These are phyloP conservation scores for Kodamaea leandrae DNA, from an alignment of 805 yeast species.

Conservation along the genomic window DNA sequence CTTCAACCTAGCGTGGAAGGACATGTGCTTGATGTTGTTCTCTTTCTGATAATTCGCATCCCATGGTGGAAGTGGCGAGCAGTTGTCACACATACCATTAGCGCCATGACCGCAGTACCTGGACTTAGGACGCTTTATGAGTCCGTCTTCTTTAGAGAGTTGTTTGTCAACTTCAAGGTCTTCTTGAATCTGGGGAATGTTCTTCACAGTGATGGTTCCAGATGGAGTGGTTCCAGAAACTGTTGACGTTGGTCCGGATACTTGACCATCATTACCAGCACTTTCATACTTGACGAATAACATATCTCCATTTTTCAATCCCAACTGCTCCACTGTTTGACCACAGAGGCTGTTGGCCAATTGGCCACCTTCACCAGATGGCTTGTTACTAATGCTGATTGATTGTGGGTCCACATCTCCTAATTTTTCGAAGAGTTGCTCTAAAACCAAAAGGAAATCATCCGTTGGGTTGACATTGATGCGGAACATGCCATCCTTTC, in stretches of 20 bases:
- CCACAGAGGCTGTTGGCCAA: slow-evolving; percentile 37
- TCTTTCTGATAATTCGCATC: slow-evolving; percentile 73
- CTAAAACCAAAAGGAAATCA: slow-evolving; percentile 45
- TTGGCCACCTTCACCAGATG: slow-evolving; percentile 42
- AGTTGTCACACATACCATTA: slow-evolving; percentile 97
- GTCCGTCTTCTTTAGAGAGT: slow-evolving; percentile 67
- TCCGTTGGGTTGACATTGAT: slow-evolving; percentile 48
- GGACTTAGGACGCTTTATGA: slow-evolving; percentile 62
- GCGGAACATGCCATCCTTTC: slow-evolving; percentile 81
- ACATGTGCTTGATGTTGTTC: slow-evolving; percentile 79
- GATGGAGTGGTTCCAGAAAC: neutral
- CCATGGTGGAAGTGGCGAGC: slow-evolving; percentile 95
- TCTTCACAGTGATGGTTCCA: neutral
- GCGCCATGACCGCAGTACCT: slow-evolving; percentile 80
- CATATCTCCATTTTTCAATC: slow-evolving; percentile 59
- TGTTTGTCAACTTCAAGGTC: slow-evolving; percentile 58
- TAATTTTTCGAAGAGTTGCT: slow-evolving; percentile 32
- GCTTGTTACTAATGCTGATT: slow-evolving; percentile 43
- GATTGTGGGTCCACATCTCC: slow-evolving; percentile 19
- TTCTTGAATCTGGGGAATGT: slow-evolving; percentile 3
- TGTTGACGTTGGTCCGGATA: slow-evolving; percentile 13
- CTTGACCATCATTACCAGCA: slow-evolving; percentile 14
- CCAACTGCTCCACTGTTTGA: slow-evolving; percentile 40
- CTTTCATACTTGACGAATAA: slow-evolving; percentile 42
- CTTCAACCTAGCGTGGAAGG: slow-evolving; percentile 80